A percentile compares a stretch with the other conserved stretches of the same genome.
Evolutionary conservation across 805 yeast genomes (phyloP).

Genomic region (Candida michaelii): DNA sequence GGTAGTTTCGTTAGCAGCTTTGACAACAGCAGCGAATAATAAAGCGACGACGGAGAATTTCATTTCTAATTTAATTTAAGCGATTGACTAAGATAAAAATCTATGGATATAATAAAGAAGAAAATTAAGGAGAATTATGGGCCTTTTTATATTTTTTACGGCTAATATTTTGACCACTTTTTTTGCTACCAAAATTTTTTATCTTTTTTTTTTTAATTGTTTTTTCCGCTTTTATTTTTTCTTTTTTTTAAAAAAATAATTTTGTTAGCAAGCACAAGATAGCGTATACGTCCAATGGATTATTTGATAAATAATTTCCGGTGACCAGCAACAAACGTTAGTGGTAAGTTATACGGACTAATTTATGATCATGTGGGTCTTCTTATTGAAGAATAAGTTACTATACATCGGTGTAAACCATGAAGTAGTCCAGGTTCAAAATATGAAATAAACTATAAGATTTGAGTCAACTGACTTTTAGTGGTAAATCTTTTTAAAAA

Average conservation of each 20-base stretch:
- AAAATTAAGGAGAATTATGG: conserved; percentile 8
- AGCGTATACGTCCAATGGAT: background rate
- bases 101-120: conserved; percentile 11
- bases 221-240: background rate
- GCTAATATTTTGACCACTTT: background rate
- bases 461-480: background rate
- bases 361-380: too few species aligned
- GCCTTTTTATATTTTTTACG: conserved; percentile 4
- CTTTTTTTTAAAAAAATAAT: background rate
- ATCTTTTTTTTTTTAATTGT: background rate
- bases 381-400: too few species aligned
- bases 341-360: too few species aligned
- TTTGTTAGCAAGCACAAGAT: conserved; percentile 1
- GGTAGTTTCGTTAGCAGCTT: conserved; percentile 21
- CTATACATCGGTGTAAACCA: background rate
- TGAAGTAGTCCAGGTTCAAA: background rate
- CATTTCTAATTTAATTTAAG: conserved; percentile 27
- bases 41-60: conserved; percentile 31
- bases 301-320: too few species aligned
- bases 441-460: background rate
- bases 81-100: conserved; percentile 29
- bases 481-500: background rate
- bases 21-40: conserved; percentile 17
- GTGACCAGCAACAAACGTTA: too few species aligned
- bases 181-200: background rate